These are phyloP conservation scores for Nepenthes alata DNA, from an alignment of 179 eudicot species.

Conservation along the genomic window DNA sequence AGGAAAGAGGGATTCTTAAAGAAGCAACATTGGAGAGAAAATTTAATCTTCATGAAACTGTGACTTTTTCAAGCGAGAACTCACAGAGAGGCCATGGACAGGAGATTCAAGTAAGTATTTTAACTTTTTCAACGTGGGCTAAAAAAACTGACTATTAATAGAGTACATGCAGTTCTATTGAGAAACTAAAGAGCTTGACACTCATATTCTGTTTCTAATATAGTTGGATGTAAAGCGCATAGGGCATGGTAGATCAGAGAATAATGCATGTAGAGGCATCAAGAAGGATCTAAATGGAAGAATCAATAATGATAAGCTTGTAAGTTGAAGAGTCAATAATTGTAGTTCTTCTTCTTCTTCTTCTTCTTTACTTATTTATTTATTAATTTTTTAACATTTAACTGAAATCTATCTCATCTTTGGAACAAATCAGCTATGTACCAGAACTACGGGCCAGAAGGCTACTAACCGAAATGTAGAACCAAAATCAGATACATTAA, in stretches of 20 bases:
- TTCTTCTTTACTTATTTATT: not conserved
- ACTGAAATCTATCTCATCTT: not conserved
- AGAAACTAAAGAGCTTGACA: not conserved
- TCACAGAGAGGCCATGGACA: slow-evolving; percentile 16
- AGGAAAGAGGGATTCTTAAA: slow-evolving; percentile 90
- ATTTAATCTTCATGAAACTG: slow-evolving; percentile 23
- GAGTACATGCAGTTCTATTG: not conserved
- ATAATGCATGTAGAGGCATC: slow-evolving; percentile 7
- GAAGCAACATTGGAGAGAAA: slow-evolving; percentile 70
- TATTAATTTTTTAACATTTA: not conserved
- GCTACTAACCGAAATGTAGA: slow-evolving; percentile 3
- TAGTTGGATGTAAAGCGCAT: slow-evolving; percentile 7
- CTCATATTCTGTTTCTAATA: not conserved
- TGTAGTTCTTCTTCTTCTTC: not conserved
- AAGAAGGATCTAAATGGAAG: slow-evolving; percentile 13
- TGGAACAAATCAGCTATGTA: slow-evolving; percentile 6
- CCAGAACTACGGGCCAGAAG: slow-evolving; percentile 3
- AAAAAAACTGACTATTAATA: not conserved
- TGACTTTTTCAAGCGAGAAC: slow-evolving; percentile 23
- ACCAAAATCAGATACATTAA: slow-evolving; percentile 2
- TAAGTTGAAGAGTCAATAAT: slow-evolving; percentile 6
- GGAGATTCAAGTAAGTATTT: slow-evolving; percentile 16
- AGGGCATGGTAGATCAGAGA: slow-evolving; percentile 12
- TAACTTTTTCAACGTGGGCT: slow-evolving; percentile 4
- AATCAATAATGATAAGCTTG: slow-evolving; percentile 16